These are phyloP conservation scores for Xylariaceae sp. DNA, from an alignment of 2,329 filamentous ascomycete genomes.

Conservation along the genomic window DNA sequence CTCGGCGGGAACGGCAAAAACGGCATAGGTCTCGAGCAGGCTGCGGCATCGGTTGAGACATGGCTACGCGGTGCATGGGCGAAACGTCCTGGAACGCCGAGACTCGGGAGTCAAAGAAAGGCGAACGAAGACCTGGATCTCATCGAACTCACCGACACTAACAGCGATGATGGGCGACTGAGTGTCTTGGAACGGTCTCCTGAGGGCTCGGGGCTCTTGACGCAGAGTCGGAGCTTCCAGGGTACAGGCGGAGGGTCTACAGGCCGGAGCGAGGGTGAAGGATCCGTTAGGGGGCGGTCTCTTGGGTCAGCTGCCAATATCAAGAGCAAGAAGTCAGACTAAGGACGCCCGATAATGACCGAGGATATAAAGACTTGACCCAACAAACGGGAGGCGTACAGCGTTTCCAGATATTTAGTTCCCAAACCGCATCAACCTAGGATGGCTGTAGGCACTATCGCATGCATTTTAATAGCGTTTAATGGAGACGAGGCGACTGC, in stretches of 20 bases:
- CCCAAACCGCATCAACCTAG: no score
- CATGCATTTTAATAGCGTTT: no score
- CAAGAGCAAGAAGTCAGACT: slow-evolving; percentile 47
- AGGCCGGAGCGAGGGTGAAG: slow-evolving; percentile 35
- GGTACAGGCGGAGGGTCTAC: slow-evolving; percentile 34
- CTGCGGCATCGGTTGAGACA: slow-evolving; percentile 81
- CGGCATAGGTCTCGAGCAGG: slow-evolving; percentile 65
- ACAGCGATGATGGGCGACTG: slow-evolving; percentile 48
- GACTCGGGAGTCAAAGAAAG: slow-evolving; percentile 35
- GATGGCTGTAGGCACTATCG: no score
- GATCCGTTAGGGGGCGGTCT: slow-evolving; percentile 33
- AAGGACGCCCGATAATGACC: neutral
- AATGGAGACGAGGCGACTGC: neutral
- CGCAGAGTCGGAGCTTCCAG: slow-evolving; percentile 28
- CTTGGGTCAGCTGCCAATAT: slow-evolving; percentile 18
- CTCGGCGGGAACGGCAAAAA: slow-evolving; percentile 32
- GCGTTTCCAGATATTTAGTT: no score
- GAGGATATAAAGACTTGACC: no score
- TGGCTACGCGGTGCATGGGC: slow-evolving; percentile 83
- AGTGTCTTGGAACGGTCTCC: slow-evolving; percentile 11
- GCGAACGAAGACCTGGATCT: slow-evolving; percentile 53
- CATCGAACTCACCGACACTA: slow-evolving; percentile 66
- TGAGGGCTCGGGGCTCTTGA: slow-evolving; percentile 14
- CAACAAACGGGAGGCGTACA: no score
- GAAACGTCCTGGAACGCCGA: slow-evolving; percentile 53